These are phyloP conservation scores for Effrenium voratum DNA, from an alignment of 73 alveolate genomes.

Conservation along the genomic window DNA sequence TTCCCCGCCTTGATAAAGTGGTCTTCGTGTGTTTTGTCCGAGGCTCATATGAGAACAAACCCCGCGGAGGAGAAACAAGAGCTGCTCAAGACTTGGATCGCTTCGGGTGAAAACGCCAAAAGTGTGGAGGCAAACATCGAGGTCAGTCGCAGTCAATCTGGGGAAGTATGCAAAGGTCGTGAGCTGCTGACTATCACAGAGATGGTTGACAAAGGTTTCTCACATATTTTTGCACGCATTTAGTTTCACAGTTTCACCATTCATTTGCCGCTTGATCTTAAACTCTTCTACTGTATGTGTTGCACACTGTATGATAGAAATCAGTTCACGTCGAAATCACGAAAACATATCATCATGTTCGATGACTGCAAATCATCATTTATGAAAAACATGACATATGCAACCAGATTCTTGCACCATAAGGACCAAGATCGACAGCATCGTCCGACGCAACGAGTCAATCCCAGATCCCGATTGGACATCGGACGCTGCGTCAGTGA, in stretches of 20 bases:
- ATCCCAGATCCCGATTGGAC: neutral
- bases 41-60: neutral
- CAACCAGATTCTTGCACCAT: neutral
- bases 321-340: neutral
- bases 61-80: neutral
- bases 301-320: neutral
- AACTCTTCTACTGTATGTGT: neutral
- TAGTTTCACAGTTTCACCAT: too few relatives aligned
- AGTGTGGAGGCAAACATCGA: neutral
- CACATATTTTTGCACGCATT: neutral
- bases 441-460: neutral
- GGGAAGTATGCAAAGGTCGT: neutral
- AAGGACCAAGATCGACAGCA: neutral
- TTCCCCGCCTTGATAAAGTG: neutral
- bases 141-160: neutral
- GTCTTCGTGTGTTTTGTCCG: neutral
- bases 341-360: neutral
- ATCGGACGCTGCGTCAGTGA: neutral
- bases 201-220: neutral
- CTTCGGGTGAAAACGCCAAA: neutral
- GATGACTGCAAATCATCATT: neutral
- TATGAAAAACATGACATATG: neutral
- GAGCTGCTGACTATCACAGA: neutral
- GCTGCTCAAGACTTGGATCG: neutral
- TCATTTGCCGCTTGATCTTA: neutral